phyloP scores from a whole-genome alignment of 225 moss, liverwort and hornwort genomes.

The Pleurozium schreberi region DNA sequence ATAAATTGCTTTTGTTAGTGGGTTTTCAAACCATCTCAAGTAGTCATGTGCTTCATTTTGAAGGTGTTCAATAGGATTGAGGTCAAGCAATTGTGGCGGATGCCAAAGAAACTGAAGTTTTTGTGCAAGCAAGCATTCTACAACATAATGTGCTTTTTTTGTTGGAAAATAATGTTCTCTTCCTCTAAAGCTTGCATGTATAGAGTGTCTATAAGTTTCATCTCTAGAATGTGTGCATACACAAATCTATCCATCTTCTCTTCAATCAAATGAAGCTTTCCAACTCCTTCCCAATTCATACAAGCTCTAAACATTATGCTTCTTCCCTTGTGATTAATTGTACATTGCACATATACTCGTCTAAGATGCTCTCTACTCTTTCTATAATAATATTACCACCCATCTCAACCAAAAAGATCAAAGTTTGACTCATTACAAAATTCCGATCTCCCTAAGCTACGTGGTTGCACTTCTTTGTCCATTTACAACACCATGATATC shows the following conservation, averaged over 20 bases:
- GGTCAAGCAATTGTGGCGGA: accelerated
- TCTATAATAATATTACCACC: background rate
- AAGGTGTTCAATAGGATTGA: background rate
- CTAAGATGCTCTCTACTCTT: background rate
- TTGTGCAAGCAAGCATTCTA: background rate
- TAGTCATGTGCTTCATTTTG: background rate
- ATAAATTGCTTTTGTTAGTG: background rate
- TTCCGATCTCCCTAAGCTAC: background rate
- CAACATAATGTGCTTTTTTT: background rate
- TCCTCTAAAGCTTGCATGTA: background rate
- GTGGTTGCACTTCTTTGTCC: background rate
- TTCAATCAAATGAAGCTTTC: background rate
- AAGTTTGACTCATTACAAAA: background rate
- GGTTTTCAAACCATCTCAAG: background rate
- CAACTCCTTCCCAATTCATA: background rate
- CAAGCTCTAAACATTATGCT: background rate
- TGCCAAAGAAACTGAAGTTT: background rate
- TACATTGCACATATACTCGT: background rate
- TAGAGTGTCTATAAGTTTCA: background rate
- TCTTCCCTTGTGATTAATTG: accelerated
- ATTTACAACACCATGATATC: background rate
- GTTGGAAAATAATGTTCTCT: background rate
- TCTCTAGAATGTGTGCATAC: background rate
- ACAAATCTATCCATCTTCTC: background rate
- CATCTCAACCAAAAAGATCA: background rate